Evolutionary conservation across 2,329 filamentous ascomycete genomes (phyloP), one percentile per base, ranked within the genome.

Genomic region (Beauveria rudraprayagi): DNA sequence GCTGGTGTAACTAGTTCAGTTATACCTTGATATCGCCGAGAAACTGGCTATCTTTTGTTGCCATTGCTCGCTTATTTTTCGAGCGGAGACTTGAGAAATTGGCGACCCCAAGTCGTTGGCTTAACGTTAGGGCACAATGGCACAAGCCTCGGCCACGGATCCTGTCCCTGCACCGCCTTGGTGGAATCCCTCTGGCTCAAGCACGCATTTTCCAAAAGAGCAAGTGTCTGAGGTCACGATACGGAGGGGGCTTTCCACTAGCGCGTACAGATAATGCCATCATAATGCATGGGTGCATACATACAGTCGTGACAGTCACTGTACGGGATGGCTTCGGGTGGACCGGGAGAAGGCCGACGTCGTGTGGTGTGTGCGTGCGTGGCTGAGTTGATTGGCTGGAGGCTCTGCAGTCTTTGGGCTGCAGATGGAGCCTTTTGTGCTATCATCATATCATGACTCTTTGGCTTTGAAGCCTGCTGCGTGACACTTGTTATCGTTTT

Each of bases 321-420:
- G 44, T 59, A 59, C 56, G 56, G 52, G 56, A 59, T 52, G 47
- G 56, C 56, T 41, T 59, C 47, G 56, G 56, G 56, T 52, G 40
- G 56, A 59, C 56, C 47, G 56, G 56, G 47, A 58, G 56, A 37
- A 58, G 10, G 56, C 47, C 19, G 37, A 24, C 44, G 26, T 41
- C 10, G 55, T 26, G 47, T 37, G 56, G 47, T 46, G 56, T 52
- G 24, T 44, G 47, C 37, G 56, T 51, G 46, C 37, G 56, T 51
- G 46, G 47, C 44, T 44, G 56, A 22, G 26, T 52, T 51, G 56
- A 59, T 52, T 59, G 56, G 47, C 11, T 59, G 22, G 24, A 48
- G 22, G 6, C 30, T 9, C 41, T 28, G 19, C 19, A 28, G 44
- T 34, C 22, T 28, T 30, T 46, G 37, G 37, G 47, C 37, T 43